phyloP scores from a whole-genome alignment of 768 basidiomycete genomes.

The Podaxis sp. region DNA sequence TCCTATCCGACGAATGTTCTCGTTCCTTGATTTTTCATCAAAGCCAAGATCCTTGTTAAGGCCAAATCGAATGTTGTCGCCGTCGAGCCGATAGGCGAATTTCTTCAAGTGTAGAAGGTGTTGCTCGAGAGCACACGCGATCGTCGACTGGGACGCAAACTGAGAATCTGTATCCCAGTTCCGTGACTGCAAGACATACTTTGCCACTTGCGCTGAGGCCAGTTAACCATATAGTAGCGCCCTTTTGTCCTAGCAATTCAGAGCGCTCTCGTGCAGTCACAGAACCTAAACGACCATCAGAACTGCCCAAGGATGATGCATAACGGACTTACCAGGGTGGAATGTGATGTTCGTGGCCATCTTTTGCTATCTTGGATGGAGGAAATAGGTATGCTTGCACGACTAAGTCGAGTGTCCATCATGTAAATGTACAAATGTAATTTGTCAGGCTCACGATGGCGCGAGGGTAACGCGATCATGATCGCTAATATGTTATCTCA shows the following conservation, averaged over 20 bases:
- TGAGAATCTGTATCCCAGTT: neutral
- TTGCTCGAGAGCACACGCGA: conserved; percentile 96
- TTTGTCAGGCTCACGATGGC: conserved; percentile 18
- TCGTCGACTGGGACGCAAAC: conserved; percentile 68
- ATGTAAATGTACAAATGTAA: neutral
- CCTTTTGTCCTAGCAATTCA: conserved; percentile 70
- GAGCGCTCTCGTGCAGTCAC: conserved; percentile 68
- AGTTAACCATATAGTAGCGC: conserved; percentile 94
- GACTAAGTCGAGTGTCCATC: neutral
- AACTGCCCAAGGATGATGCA: neutral
- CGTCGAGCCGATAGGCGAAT: conserved; percentile 90
- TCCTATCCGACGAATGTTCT: conserved; percentile 96
- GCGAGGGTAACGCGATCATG: conserved; percentile 27
- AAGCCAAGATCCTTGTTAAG: conserved; percentile 97
- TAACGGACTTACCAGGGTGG: conserved; percentile 49
- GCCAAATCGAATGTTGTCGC: conserved; percentile 94
- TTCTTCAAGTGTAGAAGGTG: conserved; percentile 85
- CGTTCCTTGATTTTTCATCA: conserved; percentile 85
- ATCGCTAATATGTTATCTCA: neutral
- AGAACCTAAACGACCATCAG: conserved; percentile 49
- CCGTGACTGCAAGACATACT: conserved; percentile 38
- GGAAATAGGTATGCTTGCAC: neutral
- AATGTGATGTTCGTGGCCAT: conserved; percentile 65
- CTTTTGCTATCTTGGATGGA: neutral
- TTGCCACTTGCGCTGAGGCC: conserved; percentile 95